phyloP scores from a whole-genome alignment of 805 yeast species.

The Candida palmyrensis region DNA sequence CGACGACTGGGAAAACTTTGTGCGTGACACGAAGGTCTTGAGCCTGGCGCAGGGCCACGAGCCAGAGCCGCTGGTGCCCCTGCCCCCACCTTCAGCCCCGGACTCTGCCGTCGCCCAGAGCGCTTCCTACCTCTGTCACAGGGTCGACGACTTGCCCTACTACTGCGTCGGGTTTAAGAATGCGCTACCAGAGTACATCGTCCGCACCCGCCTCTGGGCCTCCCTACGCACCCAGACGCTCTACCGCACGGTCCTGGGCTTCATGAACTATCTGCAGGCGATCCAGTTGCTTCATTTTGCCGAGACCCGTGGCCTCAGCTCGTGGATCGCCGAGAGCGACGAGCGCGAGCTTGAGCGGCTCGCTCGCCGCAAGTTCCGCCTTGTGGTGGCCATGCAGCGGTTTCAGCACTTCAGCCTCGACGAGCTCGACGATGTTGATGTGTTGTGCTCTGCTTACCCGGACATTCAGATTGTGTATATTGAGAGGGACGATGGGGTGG shows the following conservation, averaged over 20 bases:
- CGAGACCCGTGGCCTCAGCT: slow-evolving; percentile 54
- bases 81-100: background rate
- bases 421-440: slow-evolving; percentile 64
- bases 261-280: slow-evolving; percentile 73
- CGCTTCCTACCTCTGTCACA: slow-evolving; percentile 6
- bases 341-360: slow-evolving; percentile 25
- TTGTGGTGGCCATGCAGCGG: slow-evolving; percentile 87
- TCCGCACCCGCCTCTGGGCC: slow-evolving; percentile 84
- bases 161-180: slow-evolving; percentile 70
- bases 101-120: background rate
- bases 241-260: slow-evolving; percentile 79
- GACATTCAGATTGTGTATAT: slow-evolving; percentile 53
- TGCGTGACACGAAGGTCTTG: slow-evolving; percentile 60
- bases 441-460: slow-evolving; percentile 70
- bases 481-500: slow-evolving; percentile 40
- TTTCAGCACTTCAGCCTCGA: slow-evolving; percentile 56
- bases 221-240: slow-evolving; percentile 79
- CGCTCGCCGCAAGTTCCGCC: slow-evolving; percentile 74
- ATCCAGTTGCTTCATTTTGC: slow-evolving; percentile 61
- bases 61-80: slow-evolving; percentile 1
- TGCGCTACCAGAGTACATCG: slow-evolving; percentile 54
- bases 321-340: slow-evolving; percentile 2
- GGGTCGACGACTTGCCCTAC: slow-evolving; percentile 60
- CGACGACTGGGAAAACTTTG: slow-evolving; percentile 78
- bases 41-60: slow-evolving; percentile 1